Base-by-base conservation (phyloP, 2,329 filamentous ascomycete genomes). In the Pyrenophora graminea region DNA sequence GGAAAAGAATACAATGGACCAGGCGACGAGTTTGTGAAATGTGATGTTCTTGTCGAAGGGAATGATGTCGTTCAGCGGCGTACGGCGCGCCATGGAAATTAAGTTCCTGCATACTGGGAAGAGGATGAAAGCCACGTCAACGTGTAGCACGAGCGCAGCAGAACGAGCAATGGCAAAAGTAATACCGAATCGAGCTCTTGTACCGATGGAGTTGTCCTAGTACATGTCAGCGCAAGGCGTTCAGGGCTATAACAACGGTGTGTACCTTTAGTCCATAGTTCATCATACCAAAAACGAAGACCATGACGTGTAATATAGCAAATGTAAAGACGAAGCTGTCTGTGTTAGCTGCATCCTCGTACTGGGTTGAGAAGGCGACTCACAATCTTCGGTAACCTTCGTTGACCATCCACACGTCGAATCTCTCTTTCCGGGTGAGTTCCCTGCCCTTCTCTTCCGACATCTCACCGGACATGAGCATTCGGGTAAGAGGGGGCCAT, bases 11-110 rank as follows among this genome's bases (percentile, higher is more conserved):
- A 94, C 86, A 65, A 95, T 91, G 19, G 89, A 91, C 89, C 89
- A 94, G 5, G 88, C 90, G 21, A 89, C 89, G 41, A 82, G 85
- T 76, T 90, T 93, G 78, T 94, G 90, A 75, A 94, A 93, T 38
- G 88, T 90, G 71, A 92, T 91, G 76, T 92, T 91, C 80, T 91
- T 92, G 77, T 91, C 89, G 74, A 94, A 91, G 63, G 91, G 90
- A 61, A 95, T 88, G 68, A 94, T 90, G 61, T 90, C 89, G 72
- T 93, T 92, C 49, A 94, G 79, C 6, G 90, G 88, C 6, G 90
- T 94, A 69, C 90, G 88, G 56, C 90, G 84, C 45, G 87, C 82
- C 56, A 93, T 82, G 45, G 89, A 94, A 68, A 94, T 91, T 63
- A 94, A 82, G 10, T 89, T 94, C 52, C 90, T 83, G 78, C 90